These are phyloP conservation scores for Phytopythium oedochilum DNA, from an alignment of 352 stramenopile species.

Conservation along the genomic window DNA sequence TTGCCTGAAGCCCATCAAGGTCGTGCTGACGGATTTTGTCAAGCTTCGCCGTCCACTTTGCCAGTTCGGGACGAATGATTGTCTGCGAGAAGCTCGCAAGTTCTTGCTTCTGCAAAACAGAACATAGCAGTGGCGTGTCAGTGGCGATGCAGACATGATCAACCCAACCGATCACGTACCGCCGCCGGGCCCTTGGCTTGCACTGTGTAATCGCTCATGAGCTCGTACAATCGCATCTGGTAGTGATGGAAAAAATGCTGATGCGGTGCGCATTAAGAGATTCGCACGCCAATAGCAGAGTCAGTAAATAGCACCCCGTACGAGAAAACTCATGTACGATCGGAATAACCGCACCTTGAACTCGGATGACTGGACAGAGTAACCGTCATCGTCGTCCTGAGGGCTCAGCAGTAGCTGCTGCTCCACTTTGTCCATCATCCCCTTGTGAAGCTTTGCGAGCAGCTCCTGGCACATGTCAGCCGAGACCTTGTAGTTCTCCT, in stretches of 20 bases:
- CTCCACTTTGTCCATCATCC: conserved; percentile 57
- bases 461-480: conserved; percentile 52
- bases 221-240: conserved; percentile 55
- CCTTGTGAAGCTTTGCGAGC: conserved; percentile 45
- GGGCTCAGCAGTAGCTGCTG: conserved; percentile 36
- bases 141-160: background rate
- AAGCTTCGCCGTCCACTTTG: conserved; percentile 44
- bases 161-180: conserved; percentile 18
- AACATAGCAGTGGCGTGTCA: background rate
- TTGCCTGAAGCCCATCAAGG: conserved; percentile 35
- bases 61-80: conserved; percentile 46
- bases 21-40: conserved; percentile 64
- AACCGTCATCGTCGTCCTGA: conserved; percentile 47
- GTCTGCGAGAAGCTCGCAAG: conserved; percentile 61
- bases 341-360: conserved; percentile 46
- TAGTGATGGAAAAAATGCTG: conserved; percentile 77
- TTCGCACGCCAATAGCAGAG: conserved; percentile 2
- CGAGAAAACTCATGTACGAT: background rate
- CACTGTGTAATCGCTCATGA: conserved; percentile 71
- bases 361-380: conserved; percentile 57
- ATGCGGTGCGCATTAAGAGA: background rate
- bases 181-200: conserved; percentile 53
- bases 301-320: background rate
- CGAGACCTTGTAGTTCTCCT: conserved; percentile 72
- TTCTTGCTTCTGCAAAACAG: conserved; percentile 45